Base-by-base conservation (phyloP, 441 rosid genomes). In the Croton setiger region DNA sequence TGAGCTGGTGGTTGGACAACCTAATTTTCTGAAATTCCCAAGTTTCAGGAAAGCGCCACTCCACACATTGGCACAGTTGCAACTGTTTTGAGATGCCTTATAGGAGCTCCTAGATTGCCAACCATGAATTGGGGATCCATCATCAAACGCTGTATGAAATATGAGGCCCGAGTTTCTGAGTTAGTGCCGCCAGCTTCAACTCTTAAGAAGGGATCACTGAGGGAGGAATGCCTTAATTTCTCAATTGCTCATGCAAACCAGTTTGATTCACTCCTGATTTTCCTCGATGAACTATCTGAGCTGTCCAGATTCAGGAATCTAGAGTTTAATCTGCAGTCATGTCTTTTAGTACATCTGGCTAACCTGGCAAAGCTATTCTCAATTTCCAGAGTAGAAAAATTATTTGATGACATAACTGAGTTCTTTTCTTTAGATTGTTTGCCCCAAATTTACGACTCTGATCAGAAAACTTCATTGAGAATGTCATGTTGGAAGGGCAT, bases 401-500 rank as follows among this genome's bases (percentile, higher is more conserved):
- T 90, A 74, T 84, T 94, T 56, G 78, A 80, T 68, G 97, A 94
- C 70, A 51, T 91, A 39, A 74, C 80, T 65, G 73, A 79, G 68
- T 88, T 80, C 80, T 75, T 91, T 59, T 73, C 70, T 57, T 83
- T 83, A 45, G 67, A 84, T 71, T 74, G 78, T 57, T 81, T 87
- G 56, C 68, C 75, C 60, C 81, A 83, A 75, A 73, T 21, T 61
- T 81, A 75, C 68, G 71, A 67, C 74, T 74, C 72, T 58, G 81
- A 84, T 70, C 82, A 81, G 84, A 83, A 81, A 77, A 81, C 76
- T 60, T 79, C 78, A 48, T 62, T 94, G 72, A 82, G 88, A 64
- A 74, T 86, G 72, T 83, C 92, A 57, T 87, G 86, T 80, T 91
- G 97, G 99, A 87, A 82, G 66, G 99, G 99, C 74, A 85, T 91